Evolutionary conservation across 2,329 filamentous ascomycete species (phyloP).

Genomic region (Trichophyton rubrum): DNA sequence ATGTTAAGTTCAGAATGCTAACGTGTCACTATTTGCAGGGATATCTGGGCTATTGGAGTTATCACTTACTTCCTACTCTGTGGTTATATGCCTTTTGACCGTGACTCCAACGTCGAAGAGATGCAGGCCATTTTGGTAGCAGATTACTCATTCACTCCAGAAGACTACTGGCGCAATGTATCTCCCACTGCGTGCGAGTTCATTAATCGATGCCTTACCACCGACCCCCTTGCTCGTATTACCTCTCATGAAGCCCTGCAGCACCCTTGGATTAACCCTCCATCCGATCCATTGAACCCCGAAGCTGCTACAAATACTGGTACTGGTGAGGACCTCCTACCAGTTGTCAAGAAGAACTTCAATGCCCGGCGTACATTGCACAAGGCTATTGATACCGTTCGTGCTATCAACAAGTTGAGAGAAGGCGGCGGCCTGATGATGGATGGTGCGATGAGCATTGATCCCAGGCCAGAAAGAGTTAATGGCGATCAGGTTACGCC

Average conservation of each 20-base stretch:
- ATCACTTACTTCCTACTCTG: constrained; percentile 98
- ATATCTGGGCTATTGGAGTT: constrained; percentile 95
- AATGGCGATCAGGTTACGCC: constrained; percentile 33
- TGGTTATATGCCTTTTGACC: constrained; percentile 95
- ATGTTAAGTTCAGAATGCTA: background rate
- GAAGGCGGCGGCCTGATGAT: constrained; percentile 51
- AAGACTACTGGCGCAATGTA: constrained; percentile 94
- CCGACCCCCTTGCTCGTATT: constrained; percentile 77
- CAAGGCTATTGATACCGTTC: constrained; percentile 55
- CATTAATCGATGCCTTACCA: constrained; percentile 79
- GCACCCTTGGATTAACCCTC: constrained; percentile 52
- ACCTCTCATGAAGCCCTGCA: constrained; percentile 68
- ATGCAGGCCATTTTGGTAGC: constrained; percentile 98
- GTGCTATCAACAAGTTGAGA: constrained; percentile 55
- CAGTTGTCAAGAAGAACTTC: constrained; percentile 59
- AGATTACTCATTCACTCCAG: constrained; percentile 87
- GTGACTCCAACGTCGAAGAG: constrained; percentile 93
- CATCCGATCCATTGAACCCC: constrained; percentile 34
- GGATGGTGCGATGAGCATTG: constrained; percentile 47
- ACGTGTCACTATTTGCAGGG: constrained; percentile 34
- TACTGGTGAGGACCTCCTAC: constrained; percentile 44
- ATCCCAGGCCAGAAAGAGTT: constrained; percentile 40
- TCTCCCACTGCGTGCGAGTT: constrained; percentile 79
- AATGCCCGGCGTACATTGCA: constrained; percentile 53
- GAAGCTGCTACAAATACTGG: constrained; percentile 21